Evolutionary conservation across 75 land plant genomes (phyloP), one percentile per base, ranked within the genome.

Genomic region (Pseudotsuga menziesii): DNA sequence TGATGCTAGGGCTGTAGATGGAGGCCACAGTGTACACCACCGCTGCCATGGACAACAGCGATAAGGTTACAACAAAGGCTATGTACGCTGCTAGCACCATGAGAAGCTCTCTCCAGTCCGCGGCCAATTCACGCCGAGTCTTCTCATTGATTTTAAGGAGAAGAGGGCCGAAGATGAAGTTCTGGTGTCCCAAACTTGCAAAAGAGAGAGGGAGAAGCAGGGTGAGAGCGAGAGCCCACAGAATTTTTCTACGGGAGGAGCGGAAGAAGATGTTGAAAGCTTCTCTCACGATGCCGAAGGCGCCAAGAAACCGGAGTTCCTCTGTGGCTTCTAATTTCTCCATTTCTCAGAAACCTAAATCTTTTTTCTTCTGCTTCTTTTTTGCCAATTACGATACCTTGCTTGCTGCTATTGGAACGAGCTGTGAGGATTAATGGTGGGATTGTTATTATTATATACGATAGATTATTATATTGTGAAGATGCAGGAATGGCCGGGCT

Each of bases 131-230:
- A 27, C 72, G 20, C n/a, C 82, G 66, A 19, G 82, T 81, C 41
- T 39, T 39, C 5, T 39, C 3, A 4, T 39, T 39, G 41, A 39
- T 39, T 39, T 39, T 39, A 29, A 29, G 32, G 1, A 29, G 32
- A 29, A 29, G 32, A 29, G 32, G 32, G 32, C 32, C 32, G 32
- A 29, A 29, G 32, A 29, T 29, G 0, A 29, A 29, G 32, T 29
- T 29, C 67, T 72, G 76, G 79, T 91, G 89, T 32, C 77, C 81
- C 54, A 91, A 79, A 55, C 81, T 70, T 57, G 86, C 71, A 80
- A 89, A 61, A 77, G 83, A 80, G 69, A 93, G 82, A 0, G 95
- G 95, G 41, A 91, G 81, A 73, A 93, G 77, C 12, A 89, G 79
- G 36, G 90, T 69, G 56, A 83, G 35, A 14, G 91, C 80, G 63